Percentiles rank a stretch among this genome's conserved stretches.
Conservation (phyloP, 257 asterid species). For the Lycium ferocissimum region DNA sequence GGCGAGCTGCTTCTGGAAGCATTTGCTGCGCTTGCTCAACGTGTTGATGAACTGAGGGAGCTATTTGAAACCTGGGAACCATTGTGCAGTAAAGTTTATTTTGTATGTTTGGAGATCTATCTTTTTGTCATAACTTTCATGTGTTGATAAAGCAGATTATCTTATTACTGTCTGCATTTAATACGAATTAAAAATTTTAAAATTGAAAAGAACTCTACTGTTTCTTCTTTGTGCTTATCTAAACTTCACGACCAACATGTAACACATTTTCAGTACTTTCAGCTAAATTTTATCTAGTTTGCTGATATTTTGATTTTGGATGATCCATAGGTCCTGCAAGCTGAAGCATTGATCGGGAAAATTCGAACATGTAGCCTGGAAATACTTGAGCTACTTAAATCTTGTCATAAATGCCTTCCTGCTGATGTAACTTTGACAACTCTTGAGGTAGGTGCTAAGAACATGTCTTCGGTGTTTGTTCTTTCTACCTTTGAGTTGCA, state of each 20-base stretch:
- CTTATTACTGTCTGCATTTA: constrained; percentile 1
- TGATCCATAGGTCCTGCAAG: constrained; percentile 69
- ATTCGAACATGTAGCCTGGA: constrained; percentile 59
- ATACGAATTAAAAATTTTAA: neutral
- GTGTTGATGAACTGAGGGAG: constrained; percentile 68
- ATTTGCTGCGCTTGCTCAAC: constrained; percentile 56
- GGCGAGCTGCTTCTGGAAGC: constrained; percentile 66
- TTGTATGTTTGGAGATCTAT: constrained; percentile 60
- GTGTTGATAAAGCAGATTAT: constrained; percentile 15
- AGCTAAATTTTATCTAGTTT: constrained; percentile 16
- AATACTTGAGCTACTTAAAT: constrained; percentile 68
- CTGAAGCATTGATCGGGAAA: constrained; percentile 63
- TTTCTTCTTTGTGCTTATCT: neutral
- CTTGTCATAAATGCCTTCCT: constrained; percentile 54
- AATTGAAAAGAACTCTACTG: constrained; percentile 16
- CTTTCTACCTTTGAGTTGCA: constrained; percentile 20
- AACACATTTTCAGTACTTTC: constrained; percentile 22
- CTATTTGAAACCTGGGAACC: constrained; percentile 70
- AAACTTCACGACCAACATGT: constrained; percentile 4
- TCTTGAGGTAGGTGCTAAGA: constrained; percentile 65
- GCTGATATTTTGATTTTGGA: constrained; percentile 45
- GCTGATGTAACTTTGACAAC: constrained; percentile 59
- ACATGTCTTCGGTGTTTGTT: constrained; percentile 28
- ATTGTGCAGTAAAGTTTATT: constrained; percentile 82
- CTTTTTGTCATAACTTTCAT: neutral